Evolutionary conservation across 331 rosid genomes (phyloP).

Genomic region (Ulmus americana): DNA sequence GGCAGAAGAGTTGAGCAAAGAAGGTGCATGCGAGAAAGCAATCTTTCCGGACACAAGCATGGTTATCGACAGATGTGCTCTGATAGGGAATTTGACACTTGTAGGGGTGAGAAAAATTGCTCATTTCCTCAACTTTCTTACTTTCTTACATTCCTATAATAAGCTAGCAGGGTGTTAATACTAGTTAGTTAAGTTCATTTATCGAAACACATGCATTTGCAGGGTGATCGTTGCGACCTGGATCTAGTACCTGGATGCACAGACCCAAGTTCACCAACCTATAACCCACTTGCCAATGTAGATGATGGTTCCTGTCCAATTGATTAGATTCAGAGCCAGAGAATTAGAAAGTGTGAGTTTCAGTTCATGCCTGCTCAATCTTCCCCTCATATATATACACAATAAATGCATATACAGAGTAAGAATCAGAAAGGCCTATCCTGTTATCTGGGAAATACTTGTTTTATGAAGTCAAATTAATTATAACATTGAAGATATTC

Average conservation of each 20-base stretch:
- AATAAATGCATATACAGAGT: neutral
- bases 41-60: constrained; percentile 69
- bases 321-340: constrained; percentile 38
- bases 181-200: neutral
- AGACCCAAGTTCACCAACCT: constrained; percentile 64
- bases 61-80: constrained; percentile 53
- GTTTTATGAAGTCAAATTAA: no score
- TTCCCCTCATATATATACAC: neutral
- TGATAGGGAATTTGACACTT: constrained; percentile 58
- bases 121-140: neutral
- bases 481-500: no score
- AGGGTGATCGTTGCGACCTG: constrained; percentile 85
- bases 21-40: constrained; percentile 84
- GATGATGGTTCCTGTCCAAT: constrained; percentile 81
- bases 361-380: neutral
- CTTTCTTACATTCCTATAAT: neutral
- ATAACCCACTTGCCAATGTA: constrained; percentile 76
- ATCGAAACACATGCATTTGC: constrained; percentile 15
- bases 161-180: neutral
- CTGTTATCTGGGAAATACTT: neutral
- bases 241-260: constrained; percentile 67
- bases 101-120: constrained; percentile 70
- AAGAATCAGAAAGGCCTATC: neutral
- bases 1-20: constrained; percentile 66
- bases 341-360: constrained; percentile 14